Percentiles rank a stretch among this genome's conserved stretches.
Evolutionary conservation across 148 eudicot genomes (phyloP).

Genomic region (Linanthus parryae): DNA sequence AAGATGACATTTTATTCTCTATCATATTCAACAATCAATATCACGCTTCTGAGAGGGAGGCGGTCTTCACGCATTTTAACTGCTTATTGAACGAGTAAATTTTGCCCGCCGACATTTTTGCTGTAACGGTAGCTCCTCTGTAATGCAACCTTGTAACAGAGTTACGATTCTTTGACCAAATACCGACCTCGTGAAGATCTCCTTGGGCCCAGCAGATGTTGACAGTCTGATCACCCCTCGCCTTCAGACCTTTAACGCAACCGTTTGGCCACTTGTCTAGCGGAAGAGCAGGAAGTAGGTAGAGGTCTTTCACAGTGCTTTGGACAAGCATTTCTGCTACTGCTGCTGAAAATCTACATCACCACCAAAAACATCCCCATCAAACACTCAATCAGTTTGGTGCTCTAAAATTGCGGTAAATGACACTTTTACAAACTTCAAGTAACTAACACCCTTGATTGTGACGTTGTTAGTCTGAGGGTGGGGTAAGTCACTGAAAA

Average conservation of each 20-base stretch:
- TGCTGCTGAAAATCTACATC: constrained; percentile 65
- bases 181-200: constrained; percentile 57
- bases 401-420: no score
- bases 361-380: constrained; percentile 2
- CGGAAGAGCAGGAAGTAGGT: constrained; percentile 81
- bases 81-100: constrained; percentile 43
- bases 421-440: no score
- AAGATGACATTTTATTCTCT: no score
- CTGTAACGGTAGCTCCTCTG: constrained; percentile 31
- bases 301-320: constrained; percentile 68
- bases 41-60: constrained; percentile 16
- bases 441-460: no score
- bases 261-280: constrained; percentile 76
- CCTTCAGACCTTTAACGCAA: constrained; percentile 79
- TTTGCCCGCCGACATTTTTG: constrained; percentile 33
- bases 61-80: constrained; percentile 38
- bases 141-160: constrained; percentile 48
- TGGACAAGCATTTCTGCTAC: constrained; percentile 90
- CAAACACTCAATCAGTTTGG: background rate
- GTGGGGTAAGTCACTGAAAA: no score
- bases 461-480: no score
- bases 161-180: constrained; percentile 38
- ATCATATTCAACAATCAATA: no score
- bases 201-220: constrained; percentile 78
- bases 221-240: constrained; percentile 67